Evolutionary conservation across 805 yeast species (phyloP), one percentile per base, ranked within the genome.

Genomic region (Pichia scutulata): DNA sequence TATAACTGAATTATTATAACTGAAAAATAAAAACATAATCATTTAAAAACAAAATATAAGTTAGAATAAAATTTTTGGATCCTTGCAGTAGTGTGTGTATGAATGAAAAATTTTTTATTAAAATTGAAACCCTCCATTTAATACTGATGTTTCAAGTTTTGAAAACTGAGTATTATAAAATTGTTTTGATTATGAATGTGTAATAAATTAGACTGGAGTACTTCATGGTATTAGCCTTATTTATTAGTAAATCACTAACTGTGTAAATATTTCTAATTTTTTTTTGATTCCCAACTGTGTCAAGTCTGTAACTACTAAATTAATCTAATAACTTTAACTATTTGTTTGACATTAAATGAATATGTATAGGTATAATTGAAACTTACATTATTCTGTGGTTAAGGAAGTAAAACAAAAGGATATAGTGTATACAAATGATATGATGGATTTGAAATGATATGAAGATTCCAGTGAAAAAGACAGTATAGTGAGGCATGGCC

Each of bases 311-410:
- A 5, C 10, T n/a, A 7, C 4, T 33, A 30, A 9, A 28, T 30
- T 46, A 16, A 39, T 40, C 13, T 43, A 44, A 24, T 33, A 24
- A 23, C 23, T 22, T 14, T 21, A 14, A 40, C 26, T 44, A 22
- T 16, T 1, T 33, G 7, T n/a, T 33, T 33, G 19, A 16, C 10
- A 33, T 33, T 33, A 33, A 33, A 33, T 33, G 19, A 33, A 33
- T 33, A 33, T 33, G 37, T 33, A 16, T 46, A 46, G 33, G 24
- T 19, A 8, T 23, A 12, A 23, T 33, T 28, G 26, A 7, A 28
- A 59, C 63, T 53, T 59, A 59, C 63, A 54, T 58, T 55, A 55
- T 54, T 58, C 53, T 58, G 52, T 57, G 61, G 49, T 54, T 50
- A 42, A 42, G 30, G 33, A 22, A 41, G 36, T 26, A 46, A 45